Evolutionary conservation across 257 asterid genomes (phyloP), one percentile per base, ranked within the genome.

Genomic region (Ajuga chamaepitys): DNA sequence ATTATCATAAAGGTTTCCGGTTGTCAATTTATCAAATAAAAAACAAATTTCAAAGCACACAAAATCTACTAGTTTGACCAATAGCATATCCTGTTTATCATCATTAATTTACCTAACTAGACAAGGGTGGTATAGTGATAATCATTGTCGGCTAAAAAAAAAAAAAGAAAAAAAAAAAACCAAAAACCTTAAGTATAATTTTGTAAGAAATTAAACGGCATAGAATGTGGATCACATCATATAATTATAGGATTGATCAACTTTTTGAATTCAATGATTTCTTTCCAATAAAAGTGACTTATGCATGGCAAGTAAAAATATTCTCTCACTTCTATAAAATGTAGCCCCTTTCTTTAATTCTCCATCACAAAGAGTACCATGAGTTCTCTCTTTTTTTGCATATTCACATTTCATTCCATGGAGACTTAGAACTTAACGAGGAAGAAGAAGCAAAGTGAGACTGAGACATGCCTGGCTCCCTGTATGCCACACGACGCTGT

Each of bases 391-490:
- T 7, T 34, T 61, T 3, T 1, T 7, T 20, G 12, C 16, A 50
- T 25, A 5, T 52, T 63, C 47, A 53, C 46, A 28, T 16, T 26
- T 44, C 28, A 53, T 52, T 26, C 22, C 18, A 12, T 12, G 9
- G 2, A 25, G 26, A 6, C 30, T 46, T 6, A 24, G 21, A 18
- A 22, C 21, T 22, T 22, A 24, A 56, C 25, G 65, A 47, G 24
- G 38, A 53, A 38, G 26, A 38, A 26, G 68, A 44, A 38, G 68
- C 26, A 26, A 70, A 24, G 55, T 57, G 17, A 61, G 53, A 69
- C 63, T 21, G 74, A 51, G 73, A 64, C 54, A 73, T 81, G 86
- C 86, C 83, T 81, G 83, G 86, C 86, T 81, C 86, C 83, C 81
- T 81, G 83, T 81, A 81, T 81, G 86, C 83, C 83, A 73, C 86